Evolutionary conservation across 2,329 filamentous ascomycete genomes (phyloP), one percentile per base, ranked within the genome.

Genomic region (Orbilia javanica): DNA sequence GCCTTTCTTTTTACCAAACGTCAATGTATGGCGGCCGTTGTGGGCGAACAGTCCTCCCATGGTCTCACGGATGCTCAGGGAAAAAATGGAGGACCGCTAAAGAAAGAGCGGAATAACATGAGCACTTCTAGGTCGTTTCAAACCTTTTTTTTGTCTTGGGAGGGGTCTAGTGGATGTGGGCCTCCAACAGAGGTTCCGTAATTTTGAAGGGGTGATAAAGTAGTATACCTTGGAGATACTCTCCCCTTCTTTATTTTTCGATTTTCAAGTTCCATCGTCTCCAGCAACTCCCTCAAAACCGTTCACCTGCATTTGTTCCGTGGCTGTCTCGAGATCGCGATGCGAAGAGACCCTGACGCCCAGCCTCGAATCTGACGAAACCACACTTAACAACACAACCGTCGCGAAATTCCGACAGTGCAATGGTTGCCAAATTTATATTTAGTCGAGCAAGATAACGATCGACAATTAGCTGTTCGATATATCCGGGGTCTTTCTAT

Each of bases 341-440:
- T n/a, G 27, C 25, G 29, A 57, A 68, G 48, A 36, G 11, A 34
- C 25, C 31, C 8, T 34, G n/a, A 53, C 27, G 50, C 34, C 34
- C 60, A 34, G 57, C 11, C 55, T 3, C n/a, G 7, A 44, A 44
- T 10, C 10, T 34, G 22, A n/a, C 44, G 29, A 50, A 22, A 34
- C 36, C 15, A 36, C 42, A 5, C 25, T 1, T 18, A 31, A 18
- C 69, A 73, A 73, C 69, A 52, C 69, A 73, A 66, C 25, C 50
- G 69, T 73, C 69, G 69, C 69, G 44, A 66, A 22, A 62, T 66
- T 73, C 69, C 69, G 69, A 73, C 69, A 44, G 66, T 50, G 62
- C 31, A 10, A 5, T 34, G 10, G 31, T n/a, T n/a, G n/a, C n/a
- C n/a, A n/a, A n/a, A n/a, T n/a, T n/a, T n/a, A n/a, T n/a, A n/a